These are phyloP conservation scores for Alternaria sp. DNA, from an alignment of 2,329 filamentous ascomycete genomes.

Conservation along the genomic window DNA sequence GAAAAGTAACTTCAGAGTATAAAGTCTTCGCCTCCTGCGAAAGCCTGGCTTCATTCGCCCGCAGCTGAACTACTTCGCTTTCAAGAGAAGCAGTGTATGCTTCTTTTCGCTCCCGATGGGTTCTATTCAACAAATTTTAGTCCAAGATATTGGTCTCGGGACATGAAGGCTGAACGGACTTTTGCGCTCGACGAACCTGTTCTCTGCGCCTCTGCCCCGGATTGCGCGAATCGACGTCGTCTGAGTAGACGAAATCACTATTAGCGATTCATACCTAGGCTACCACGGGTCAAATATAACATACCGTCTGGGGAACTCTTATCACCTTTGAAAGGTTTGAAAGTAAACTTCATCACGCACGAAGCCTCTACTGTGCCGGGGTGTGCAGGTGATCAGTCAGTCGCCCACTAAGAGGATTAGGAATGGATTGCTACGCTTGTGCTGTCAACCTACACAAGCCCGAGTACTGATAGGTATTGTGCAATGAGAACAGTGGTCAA, in stretches of 20 bases:
- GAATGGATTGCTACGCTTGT: background rate
- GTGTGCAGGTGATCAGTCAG: background rate
- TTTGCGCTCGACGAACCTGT: conserved; percentile 51
- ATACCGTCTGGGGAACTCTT: conserved; percentile 6
- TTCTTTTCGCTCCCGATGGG: conserved; percentile 47
- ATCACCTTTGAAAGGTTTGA: conserved; percentile 21
- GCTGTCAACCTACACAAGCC: background rate
- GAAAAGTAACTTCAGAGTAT: conserved; percentile 31
- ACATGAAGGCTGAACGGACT: conserved; percentile 16
- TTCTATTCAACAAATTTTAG: conserved; percentile 23
- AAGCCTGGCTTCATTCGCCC: conserved; percentile 43
- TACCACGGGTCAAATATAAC: background rate
- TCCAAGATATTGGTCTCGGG: no score
- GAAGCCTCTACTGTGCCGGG: background rate
- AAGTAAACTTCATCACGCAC: conserved; percentile 24
- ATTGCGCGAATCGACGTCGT: conserved; percentile 7
- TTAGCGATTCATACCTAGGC: background rate
- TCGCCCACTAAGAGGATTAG: background rate
- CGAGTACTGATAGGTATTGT: background rate
- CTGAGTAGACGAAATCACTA: background rate
- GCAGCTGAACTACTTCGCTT: conserved; percentile 38
- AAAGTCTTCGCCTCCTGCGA: conserved; percentile 36
- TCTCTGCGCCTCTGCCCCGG: conserved; percentile 41
- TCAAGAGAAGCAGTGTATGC: conserved; percentile 43
- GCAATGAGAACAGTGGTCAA: background rate